phyloP scores from a whole-genome alignment of 768 basidiomycete species.

The Russula virescens region DNA sequence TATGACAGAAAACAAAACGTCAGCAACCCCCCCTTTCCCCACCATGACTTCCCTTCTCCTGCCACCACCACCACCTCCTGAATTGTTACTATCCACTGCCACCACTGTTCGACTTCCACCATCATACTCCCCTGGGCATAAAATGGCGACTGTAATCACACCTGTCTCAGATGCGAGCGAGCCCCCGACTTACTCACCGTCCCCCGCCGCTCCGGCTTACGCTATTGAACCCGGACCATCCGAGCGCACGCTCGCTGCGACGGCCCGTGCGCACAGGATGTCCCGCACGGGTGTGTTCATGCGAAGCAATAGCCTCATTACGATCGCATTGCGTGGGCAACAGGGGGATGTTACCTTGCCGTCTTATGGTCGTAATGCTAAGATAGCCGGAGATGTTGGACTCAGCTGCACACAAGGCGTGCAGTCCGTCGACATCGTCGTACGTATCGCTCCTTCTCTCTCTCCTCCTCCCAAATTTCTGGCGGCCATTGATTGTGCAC shows the following conservation, averaged over 20 bases:
- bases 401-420: conserved; percentile 38
- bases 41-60: conserved; percentile 1
- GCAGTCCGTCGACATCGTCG: conserved; percentile 43
- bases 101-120: background rate
- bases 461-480: too few relatives aligned
- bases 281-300: conserved; percentile 39
- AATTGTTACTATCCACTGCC: background rate
- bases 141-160: background rate
- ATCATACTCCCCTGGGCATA: background rate
- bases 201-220: conserved; percentile 51
- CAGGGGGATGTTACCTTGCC: conserved; percentile 37
- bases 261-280: conserved; percentile 29
- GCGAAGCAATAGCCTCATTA: conserved; percentile 36
- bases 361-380: conserved; percentile 39
- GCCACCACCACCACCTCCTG: background rate
- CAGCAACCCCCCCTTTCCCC: conserved; percentile 1
- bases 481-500: too few relatives aligned
- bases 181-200: conserved; percentile 51
- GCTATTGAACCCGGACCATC: conserved; percentile 47
- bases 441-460: conserved; percentile 20
- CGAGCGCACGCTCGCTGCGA: conserved; percentile 49
- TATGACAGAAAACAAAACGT: background rate
- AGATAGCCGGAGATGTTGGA: conserved; percentile 40
- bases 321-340: conserved; percentile 44
- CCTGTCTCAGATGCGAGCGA: background rate